These are phyloP conservation scores for Grigorovia yakushimaensis DNA, from an alignment of 805 yeast genomes.

Conservation along the genomic window DNA sequence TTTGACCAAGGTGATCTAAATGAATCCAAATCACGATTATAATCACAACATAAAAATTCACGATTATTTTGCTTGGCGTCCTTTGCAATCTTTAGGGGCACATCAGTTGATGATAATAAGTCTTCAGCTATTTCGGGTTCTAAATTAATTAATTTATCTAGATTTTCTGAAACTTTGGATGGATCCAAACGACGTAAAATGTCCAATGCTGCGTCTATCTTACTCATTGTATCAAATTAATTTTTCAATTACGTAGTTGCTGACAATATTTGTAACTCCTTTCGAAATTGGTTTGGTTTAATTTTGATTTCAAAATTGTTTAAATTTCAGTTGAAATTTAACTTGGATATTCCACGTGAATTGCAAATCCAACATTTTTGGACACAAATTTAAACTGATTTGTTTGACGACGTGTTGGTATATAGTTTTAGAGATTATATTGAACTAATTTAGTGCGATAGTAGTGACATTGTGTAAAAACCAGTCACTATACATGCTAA, in stretches of 20 bases:
- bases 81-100: conserved; percentile 44
- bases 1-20: conserved; percentile 89
- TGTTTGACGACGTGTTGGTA: too few relatives aligned
- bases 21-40: conserved; percentile 90
- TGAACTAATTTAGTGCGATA: not conserved
- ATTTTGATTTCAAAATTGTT: too few relatives aligned
- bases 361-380: too few relatives aligned
- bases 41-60: conserved; percentile 78
- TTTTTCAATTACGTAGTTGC: too few relatives aligned
- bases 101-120: conserved; percentile 74
- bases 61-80: conserved; percentile 36
- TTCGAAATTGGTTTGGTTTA: too few relatives aligned
- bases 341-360: too few relatives aligned
- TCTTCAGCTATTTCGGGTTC: conserved; percentile 76
- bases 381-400: too few relatives aligned
- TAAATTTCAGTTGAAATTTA: too few relatives aligned
- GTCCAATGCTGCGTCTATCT: conserved; percentile 65
- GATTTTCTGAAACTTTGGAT: conserved; percentile 38
- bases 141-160: conserved; percentile 37
- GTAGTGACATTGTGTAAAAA: not conserved
- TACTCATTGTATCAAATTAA: not conserved
- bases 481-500: not conserved
- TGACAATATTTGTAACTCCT: too few relatives aligned
- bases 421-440: too few relatives aligned
- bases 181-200: conserved; percentile 71